Conservation (phyloP, 2,329 filamentous ascomycete genomes). For the Paecilomyces niveus region DNA sequence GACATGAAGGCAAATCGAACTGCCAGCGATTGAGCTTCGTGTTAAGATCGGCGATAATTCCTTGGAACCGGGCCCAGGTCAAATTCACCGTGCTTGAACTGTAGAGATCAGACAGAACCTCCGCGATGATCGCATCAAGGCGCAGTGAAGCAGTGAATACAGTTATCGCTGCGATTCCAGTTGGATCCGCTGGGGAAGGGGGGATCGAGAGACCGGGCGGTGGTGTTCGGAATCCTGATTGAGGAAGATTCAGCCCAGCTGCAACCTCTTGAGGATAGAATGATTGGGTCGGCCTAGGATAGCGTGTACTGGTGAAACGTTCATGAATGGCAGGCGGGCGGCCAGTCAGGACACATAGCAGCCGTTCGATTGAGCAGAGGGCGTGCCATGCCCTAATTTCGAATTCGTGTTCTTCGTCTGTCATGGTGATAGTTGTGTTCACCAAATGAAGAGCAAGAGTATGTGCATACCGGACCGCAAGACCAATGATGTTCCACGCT, state of each 20-base stretch:
- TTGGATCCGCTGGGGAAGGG: not conserved
- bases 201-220: not conserved
- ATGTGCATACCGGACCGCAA: conserved; percentile 27
- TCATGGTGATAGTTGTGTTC: conserved; percentile 19
- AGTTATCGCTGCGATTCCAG: not conserved
- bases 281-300: conserved; percentile 16
- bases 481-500: conserved; percentile 29
- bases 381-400: conserved; percentile 33
- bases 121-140: conserved; percentile 18
- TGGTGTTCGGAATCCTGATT: not conserved
- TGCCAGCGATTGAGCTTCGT: conserved; percentile 28
- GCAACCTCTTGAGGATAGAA: conserved; percentile 5
- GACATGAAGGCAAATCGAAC: conserved; percentile 15
- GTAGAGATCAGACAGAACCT: conserved; percentile 25
- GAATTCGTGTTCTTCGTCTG: conserved; percentile 22
- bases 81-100: conserved; percentile 16
- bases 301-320: conserved; percentile 20
- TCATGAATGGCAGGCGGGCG: conserved; percentile 25
- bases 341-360: conserved; percentile 30
- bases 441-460: conserved; percentile 30
- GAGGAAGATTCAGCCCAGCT: conserved; percentile 10
- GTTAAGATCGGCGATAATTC: conserved; percentile 17
- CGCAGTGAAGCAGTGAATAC: conserved; percentile 8
- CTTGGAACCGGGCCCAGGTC: conserved; percentile 29
- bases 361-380: conserved; percentile 28